Evolutionary conservation across 2,329 filamentous ascomycete species (phyloP).

Genomic region (Sclerotiophoma versabilis): DNA sequence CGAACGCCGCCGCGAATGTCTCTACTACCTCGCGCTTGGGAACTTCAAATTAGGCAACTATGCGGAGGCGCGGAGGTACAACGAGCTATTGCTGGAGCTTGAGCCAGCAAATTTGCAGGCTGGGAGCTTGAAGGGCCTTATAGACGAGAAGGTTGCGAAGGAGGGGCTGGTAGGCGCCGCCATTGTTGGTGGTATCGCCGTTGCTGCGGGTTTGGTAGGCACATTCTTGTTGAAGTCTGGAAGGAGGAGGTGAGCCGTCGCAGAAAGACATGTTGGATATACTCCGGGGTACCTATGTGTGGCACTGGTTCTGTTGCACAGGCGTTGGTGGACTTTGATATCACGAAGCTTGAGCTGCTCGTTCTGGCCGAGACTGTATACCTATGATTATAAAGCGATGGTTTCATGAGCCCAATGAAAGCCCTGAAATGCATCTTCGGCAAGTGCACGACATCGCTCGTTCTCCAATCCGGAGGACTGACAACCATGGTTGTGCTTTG

Average conservation of each 20-base stretch:
- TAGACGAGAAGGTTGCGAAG: slow-evolving; percentile 95
- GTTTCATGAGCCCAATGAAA: neutral
- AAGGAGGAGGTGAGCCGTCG: slow-evolving; percentile 47
- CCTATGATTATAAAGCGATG: neutral
- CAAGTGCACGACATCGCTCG: no score
- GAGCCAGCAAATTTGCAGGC: slow-evolving; percentile 93
- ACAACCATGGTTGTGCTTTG: neutral
- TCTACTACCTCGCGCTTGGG: slow-evolving; percentile 96
- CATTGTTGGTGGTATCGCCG: slow-evolving; percentile 90
- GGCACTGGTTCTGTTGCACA: slow-evolving; percentile 22
- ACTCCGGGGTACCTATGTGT: neutral
- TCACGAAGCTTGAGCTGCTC: slow-evolving; percentile 11
- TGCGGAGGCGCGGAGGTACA: slow-evolving; percentile 91
- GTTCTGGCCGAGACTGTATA: slow-evolving; percentile 19
- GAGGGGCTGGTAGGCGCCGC: slow-evolving; percentile 94
- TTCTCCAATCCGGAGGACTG: no score
- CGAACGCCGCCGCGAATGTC: slow-evolving; percentile 93
- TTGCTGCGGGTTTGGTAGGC: slow-evolving; percentile 91
- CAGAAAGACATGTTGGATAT: neutral
- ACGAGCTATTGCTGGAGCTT: slow-evolving; percentile 87
- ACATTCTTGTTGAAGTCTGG: slow-evolving; percentile 80
- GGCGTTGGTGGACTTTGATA: slow-evolving; percentile 37
- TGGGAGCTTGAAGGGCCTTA: slow-evolving; percentile 81
- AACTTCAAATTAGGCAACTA: slow-evolving; percentile 99
- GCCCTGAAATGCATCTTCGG: no score